Conservation (phyloP, 2,329 filamentous ascomycete genomes). For the Monilinia laxa region DNA sequence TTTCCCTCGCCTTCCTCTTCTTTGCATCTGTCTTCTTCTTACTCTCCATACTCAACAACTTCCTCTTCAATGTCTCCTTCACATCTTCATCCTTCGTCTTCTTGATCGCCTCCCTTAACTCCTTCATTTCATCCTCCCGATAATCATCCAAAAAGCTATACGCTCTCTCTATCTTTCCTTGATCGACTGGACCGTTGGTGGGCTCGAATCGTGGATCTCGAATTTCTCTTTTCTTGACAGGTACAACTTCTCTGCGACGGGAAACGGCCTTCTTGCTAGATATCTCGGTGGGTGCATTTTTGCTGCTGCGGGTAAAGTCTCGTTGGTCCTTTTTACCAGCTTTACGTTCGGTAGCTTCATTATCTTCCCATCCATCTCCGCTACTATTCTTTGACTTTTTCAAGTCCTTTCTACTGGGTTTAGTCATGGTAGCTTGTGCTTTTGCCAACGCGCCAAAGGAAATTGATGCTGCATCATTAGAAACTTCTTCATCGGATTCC, state of each 20-base stretch:
- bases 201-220: slow-evolving; percentile 91
- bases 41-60: slow-evolving; percentile 76
- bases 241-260: slow-evolving; percentile 72
- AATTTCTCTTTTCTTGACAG: slow-evolving; percentile 55
- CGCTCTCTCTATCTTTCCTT: slow-evolving; percentile 62
- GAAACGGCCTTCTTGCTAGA: slow-evolving; percentile 82
- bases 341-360: slow-evolving; percentile 46
- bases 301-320: slow-evolving; percentile 60
- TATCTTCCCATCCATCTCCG: slow-evolving; percentile 40
- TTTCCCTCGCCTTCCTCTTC: slow-evolving; percentile 66
- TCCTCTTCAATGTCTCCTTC: slow-evolving; percentile 69
- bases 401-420: slow-evolving; percentile 38
- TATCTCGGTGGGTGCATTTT: slow-evolving; percentile 84
- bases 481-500: slow-evolving; percentile 26
- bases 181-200: slow-evolving; percentile 55
- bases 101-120: slow-evolving; percentile 67
- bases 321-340: slow-evolving; percentile 42
- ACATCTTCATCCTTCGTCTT: slow-evolving; percentile 64
- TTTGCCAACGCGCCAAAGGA: slow-evolving; percentile 90
- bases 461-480: slow-evolving; percentile 53
- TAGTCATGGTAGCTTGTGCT: slow-evolving; percentile 68
- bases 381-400: slow-evolving; percentile 43
- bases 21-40: slow-evolving; percentile 67
- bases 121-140: slow-evolving; percentile 75
- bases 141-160: slow-evolving; percentile 91